phyloP scores from a whole-genome alignment of 495 filamentous ascomycete genomes.

The Talaromyces borbonicus region DNA sequence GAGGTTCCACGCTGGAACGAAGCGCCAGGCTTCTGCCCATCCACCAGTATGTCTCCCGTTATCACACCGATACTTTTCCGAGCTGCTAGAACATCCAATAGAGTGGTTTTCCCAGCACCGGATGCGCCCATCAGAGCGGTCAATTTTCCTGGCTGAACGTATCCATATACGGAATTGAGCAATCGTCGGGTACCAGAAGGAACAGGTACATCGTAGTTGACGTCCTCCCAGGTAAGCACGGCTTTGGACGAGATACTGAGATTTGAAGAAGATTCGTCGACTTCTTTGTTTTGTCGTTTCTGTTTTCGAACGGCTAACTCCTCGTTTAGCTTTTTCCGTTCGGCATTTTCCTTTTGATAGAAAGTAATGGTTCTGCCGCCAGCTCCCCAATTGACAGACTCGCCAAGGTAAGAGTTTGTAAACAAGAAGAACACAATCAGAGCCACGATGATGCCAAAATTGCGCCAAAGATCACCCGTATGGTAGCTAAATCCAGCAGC shows the following conservation, averaged over 20 bases:
- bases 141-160: slow-evolving; percentile 67
- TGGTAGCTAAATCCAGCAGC: slow-evolving; percentile 44
- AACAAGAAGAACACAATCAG: slow-evolving; percentile 54
- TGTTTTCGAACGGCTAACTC: slow-evolving; percentile 27
- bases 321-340: slow-evolving; percentile 60
- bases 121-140: slow-evolving; percentile 80
- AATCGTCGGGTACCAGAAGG: slow-evolving; percentile 57
- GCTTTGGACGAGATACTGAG: slow-evolving; percentile 50
- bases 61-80: slow-evolving; percentile 79
- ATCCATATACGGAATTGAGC: slow-evolving; percentile 64
- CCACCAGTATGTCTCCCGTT: slow-evolving; percentile 61
- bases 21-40: slow-evolving; percentile 53
- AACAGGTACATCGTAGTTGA: slow-evolving; percentile 59
- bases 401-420: slow-evolving; percentile 15
- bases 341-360: slow-evolving; percentile 60
- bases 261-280: slow-evolving; percentile 46
- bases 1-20: slow-evolving; percentile 72
- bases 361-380: slow-evolving; percentile 70
- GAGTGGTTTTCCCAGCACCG: slow-evolving; percentile 79
- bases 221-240: slow-evolving; percentile 36
- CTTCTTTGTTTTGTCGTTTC: slow-evolving; percentile 11
- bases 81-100: slow-evolving; percentile 67
- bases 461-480: slow-evolving; percentile 54
- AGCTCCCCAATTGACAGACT: slow-evolving; percentile 64
- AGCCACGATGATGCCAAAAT: slow-evolving; percentile 56